A percentile compares a stretch with the other conserved stretches of the same genome.
Evolutionary conservation across 495 filamentous ascomycete genomes (phyloP).

Genomic region (Penicillium subrubescens): DNA sequence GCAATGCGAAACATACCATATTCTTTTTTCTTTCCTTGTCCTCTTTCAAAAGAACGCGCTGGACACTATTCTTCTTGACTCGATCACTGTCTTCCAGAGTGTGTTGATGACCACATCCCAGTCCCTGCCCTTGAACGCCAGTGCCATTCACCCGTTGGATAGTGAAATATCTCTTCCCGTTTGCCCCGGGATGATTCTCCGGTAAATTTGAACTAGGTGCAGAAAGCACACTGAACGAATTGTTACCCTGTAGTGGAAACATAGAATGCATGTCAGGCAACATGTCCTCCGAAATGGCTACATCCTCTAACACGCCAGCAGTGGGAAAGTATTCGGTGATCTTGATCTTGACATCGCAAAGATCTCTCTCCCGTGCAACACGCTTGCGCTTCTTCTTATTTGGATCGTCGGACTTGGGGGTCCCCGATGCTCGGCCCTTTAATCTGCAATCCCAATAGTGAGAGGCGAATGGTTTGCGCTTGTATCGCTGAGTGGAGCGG

Average conservation of each 20-base stretch:
- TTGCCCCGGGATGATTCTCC: conserved; percentile 46
- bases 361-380: conserved; percentile 70
- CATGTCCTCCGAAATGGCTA: conserved; percentile 28
- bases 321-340: conserved; percentile 80
- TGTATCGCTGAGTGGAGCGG: conserved; percentile 83
- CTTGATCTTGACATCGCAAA: conserved; percentile 92
- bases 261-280: conserved; percentile 32
- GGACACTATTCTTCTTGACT: conserved; percentile 83
- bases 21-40: conserved; percentile 69
- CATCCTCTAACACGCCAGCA: conserved; percentile 33
- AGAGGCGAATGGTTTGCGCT: conserved; percentile 79
- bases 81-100: conserved; percentile 76
- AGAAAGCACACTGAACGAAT: conserved; percentile 45
- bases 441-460: conserved; percentile 92
- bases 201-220: conserved; percentile 37
- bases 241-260: conserved; percentile 26
- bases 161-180: conserved; percentile 64
- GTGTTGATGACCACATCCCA: conserved; percentile 71
- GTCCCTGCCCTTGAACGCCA: conserved; percentile 67
- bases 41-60: conserved; percentile 64
- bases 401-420: conserved; percentile 81
- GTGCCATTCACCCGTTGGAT: conserved; percentile 79
- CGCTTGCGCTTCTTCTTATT: conserved; percentile 90
- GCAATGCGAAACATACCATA: conserved; percentile 53
- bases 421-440: conserved; percentile 82